These are phyloP conservation scores for Taiozyma sp. DNA, from an alignment of 1,139 yeast genomes.

Conservation along the genomic window DNA sequence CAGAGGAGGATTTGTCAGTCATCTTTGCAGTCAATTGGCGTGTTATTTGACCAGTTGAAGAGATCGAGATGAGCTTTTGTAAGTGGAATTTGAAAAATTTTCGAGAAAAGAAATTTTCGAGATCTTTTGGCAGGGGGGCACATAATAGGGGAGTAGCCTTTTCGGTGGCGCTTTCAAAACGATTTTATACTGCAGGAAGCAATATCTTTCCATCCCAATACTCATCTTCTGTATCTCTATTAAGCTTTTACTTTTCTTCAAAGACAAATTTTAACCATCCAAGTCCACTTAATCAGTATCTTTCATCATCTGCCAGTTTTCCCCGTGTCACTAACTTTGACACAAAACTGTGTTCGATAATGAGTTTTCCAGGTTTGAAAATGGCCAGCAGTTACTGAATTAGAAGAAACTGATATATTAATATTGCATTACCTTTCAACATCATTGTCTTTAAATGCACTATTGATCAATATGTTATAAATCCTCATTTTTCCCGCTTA, in stretches of 20 bases:
- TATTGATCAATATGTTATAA: too few species aligned
- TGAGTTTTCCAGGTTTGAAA: too few species aligned
- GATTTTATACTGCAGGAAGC: background rate
- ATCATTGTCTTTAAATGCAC: too few species aligned
- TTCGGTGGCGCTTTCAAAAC: background rate
- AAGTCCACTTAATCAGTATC: background rate
- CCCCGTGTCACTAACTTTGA: background rate
- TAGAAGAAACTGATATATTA: too few species aligned
- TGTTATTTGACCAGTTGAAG: too few species aligned
- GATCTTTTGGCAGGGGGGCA: background rate
- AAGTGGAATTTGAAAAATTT: background rate
- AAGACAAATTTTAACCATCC: background rate
- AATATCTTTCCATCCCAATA: too few species aligned
- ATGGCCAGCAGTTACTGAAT: too few species aligned
- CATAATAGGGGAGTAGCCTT: background rate
- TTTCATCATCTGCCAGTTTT: background rate
- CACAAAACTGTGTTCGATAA: background rate
- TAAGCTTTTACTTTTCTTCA: background rate
- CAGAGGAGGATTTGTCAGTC: slow-evolving; percentile 6
- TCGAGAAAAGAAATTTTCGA: slow-evolving; percentile 4
- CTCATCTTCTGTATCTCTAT: too few species aligned
- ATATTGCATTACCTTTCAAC: too few species aligned
- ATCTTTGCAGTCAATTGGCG: background rate
- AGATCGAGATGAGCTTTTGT: slow-evolving; percentile 1
- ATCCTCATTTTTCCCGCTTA: too few species aligned